Base-by-base conservation (phyloP, 2,329 filamentous ascomycete genomes). In the Clonostachys rosea region DNA sequence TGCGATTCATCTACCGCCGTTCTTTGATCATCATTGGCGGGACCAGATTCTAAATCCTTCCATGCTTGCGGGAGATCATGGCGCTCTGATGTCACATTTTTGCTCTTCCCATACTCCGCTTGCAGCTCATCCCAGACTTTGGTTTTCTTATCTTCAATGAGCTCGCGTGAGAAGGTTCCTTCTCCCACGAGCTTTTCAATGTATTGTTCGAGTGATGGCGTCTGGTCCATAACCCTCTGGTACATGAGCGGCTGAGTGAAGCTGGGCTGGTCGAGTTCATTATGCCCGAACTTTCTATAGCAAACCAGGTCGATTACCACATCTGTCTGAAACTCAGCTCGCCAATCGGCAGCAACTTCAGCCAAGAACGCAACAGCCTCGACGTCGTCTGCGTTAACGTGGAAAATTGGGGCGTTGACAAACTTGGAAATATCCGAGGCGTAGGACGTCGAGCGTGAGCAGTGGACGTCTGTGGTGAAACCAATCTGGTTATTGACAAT, bases 191-290 rank as follows among this genome's bases (percentile, higher is more conserved):
- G 84, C 77, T 96, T 89, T 62, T 95, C 82, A 56, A 94, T 82
- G 66, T 99, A 99, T 61, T 89, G 89, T 64, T 95, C 87, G 50
- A 99, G 84, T 65, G 94, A 89, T 42, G 87, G 83, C 54, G 86
- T 80, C 67, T 97, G 90, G 50, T 86, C 79, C 57, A 84, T 81
- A 64, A 99, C 97, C 62, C 88, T 89, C 84, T 97, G 96, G 83
- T 99, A 99, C 94, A 99, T 99, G 58, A 96, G 75, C 39, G 94
- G 94, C 68, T 99, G 94, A n/a, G 94, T 99, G 78, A 99, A 99
- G 39, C 92, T 96, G 43, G 94, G 94, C 77, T 99, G 94, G 66
- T 99, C 94, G 11, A 94, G 99, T 77, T 99, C 94, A 74, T 99
- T 99, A 83, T 99, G 94, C 52, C 94, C 94, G 68, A 96, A 85